Evolutionary conservation across 2,329 filamentous ascomycete species (phyloP).

Genomic region (Colletotrichum limetticola): DNA sequence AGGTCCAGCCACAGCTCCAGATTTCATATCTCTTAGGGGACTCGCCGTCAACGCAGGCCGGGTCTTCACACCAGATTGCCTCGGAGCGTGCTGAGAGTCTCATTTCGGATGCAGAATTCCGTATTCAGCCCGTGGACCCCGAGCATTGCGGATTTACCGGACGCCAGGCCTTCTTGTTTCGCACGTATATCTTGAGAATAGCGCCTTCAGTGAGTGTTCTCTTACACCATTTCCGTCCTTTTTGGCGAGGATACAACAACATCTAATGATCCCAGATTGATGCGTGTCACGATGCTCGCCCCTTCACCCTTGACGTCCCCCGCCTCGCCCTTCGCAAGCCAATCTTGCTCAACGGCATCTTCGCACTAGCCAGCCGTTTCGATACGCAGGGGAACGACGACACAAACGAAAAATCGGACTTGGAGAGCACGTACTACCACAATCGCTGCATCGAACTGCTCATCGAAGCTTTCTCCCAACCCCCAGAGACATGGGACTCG

Average conservation of each 20-base stretch:
- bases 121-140: background rate
- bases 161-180: conserved; percentile 22
- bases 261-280: conserved; percentile 7
- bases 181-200: conserved; percentile 29
- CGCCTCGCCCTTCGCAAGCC: conserved; percentile 56
- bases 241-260: too few species aligned
- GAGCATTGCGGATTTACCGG: conserved; percentile 22
- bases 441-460: conserved; percentile 57
- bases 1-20: conserved; percentile 25
- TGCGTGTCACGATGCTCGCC: conserved; percentile 38
- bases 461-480: conserved; percentile 54
- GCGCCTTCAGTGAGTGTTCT: conserved; percentile 14
- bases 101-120: background rate
- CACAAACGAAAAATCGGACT: conserved; percentile 42
- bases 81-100: background rate
- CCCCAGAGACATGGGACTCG: conserved; percentile 54
- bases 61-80: background rate
- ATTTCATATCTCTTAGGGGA: conserved; percentile 24
- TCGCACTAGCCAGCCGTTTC: conserved; percentile 57
- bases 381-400: conserved; percentile 49
- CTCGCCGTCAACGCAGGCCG: conserved; percentile 11
- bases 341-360: conserved; percentile 57
- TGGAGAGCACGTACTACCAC: conserved; percentile 55
- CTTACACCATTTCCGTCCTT: too few species aligned
- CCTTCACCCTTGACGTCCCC: conserved; percentile 58